These are phyloP conservation scores for Ogataea corticis DNA, from an alignment of 805 yeast species.

Conservation along the genomic window DNA sequence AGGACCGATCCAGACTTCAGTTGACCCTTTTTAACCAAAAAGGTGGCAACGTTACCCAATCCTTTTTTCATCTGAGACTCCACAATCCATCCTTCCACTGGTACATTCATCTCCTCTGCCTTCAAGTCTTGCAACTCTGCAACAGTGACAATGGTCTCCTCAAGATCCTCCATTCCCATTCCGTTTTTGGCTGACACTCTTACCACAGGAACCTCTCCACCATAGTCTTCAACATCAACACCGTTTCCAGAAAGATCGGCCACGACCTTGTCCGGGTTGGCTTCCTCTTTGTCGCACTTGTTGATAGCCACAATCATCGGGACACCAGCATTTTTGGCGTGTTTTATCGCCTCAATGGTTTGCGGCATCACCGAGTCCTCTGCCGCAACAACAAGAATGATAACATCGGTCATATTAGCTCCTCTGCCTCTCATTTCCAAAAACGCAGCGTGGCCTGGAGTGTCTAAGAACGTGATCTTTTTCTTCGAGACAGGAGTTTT, in stretches of 20 bases:
- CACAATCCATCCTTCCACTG: constrained; percentile 83
- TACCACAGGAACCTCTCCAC: constrained; percentile 92
- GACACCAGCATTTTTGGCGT: constrained; percentile 78
- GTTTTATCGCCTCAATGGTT: constrained; percentile 92
- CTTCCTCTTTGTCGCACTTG: constrained; percentile 82
- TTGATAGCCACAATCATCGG: constrained; percentile 90
- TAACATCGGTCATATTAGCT: constrained; percentile 90
- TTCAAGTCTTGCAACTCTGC: constrained; percentile 81
- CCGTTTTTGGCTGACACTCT: constrained; percentile 90
- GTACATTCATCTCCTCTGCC: constrained; percentile 53
- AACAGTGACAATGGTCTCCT: constrained; percentile 82
- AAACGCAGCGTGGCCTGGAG: constrained; percentile 98
- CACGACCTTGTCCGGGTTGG: constrained; percentile 72
- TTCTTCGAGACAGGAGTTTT: constrained; percentile 73
- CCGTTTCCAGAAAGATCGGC: constrained; percentile 76
- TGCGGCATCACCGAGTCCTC: constrained; percentile 99
- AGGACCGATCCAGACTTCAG: constrained; percentile 68
- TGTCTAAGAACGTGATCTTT: constrained; percentile 85
- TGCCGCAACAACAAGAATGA: constrained; percentile 91
- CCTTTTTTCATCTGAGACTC: constrained; percentile 84
- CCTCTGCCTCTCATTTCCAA: constrained; percentile 96
- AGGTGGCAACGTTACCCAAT: constrained; percentile 83
- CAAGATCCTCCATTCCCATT: constrained; percentile 82
- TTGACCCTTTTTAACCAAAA: constrained; percentile 77
- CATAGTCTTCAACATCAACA: constrained; percentile 86